Percentiles rank a stretch among this genome's conserved stretches.
Conservation (phyloP, 176 grass and related monocot species). For the Puccinellia tenuiflora region DNA sequence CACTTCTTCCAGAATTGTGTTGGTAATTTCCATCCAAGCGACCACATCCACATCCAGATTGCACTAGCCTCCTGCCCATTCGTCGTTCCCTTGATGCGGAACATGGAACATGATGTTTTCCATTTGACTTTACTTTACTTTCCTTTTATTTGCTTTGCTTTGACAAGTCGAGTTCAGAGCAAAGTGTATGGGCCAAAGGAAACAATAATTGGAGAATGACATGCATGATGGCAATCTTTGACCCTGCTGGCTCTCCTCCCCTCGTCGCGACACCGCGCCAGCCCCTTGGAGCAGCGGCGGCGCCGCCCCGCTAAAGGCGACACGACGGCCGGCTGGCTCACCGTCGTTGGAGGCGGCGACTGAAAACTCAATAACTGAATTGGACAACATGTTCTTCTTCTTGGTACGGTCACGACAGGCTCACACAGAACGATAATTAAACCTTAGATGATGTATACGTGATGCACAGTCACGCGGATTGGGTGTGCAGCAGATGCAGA, state of each 20-base stretch:
- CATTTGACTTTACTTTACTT: constrained; percentile 9
- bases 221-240: not conserved
- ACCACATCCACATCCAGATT: not conserved
- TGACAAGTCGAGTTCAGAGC: constrained; percentile 1
- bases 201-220: not conserved
- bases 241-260: too few relatives aligned
- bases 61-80: not conserved
- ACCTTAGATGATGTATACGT: too few relatives aligned
- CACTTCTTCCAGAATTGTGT: too few relatives aligned
- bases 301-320: not conserved
- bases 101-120: constrained; percentile 18
- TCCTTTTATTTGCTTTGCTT: not conserved
- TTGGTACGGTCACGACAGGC: too few relatives aligned
- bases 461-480: too few relatives aligned
- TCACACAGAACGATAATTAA: too few relatives aligned
- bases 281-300: not conserved
- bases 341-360: not conserved
- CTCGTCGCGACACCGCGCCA: not conserved
- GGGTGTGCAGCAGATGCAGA: too few relatives aligned
- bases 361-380: not conserved
- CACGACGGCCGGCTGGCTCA: not conserved
- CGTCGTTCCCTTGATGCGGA: not conserved
- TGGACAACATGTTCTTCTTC: not conserved
- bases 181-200: not conserved
- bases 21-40: too few relatives aligned